Percentiles rank a stretch among this genome's conserved stretches.
phyloP scores from a whole-genome alignment of 1,284 basidiomycete species.

The Cryptococcus sp. region DNA sequence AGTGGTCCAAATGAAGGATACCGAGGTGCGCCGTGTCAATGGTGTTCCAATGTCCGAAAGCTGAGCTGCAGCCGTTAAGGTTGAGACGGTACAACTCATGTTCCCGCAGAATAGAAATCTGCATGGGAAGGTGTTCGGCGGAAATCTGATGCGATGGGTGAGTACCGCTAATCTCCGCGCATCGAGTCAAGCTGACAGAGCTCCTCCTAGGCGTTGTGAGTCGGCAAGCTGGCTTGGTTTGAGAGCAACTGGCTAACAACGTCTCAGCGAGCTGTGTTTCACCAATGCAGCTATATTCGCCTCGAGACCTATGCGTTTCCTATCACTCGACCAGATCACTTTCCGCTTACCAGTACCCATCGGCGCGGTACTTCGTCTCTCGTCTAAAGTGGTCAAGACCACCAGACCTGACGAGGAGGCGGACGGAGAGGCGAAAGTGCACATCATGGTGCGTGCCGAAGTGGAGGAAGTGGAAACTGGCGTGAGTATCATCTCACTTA shows the following conservation, averaged over 20 bases:
- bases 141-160: conserved; percentile 66
- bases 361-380: conserved; percentile 72
- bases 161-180: conserved; percentile 9
- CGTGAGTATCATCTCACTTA: conserved; percentile 48
- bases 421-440: conserved; percentile 55
- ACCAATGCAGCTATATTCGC: conserved; percentile 72
- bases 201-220: conserved; percentile 28
- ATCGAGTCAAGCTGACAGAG: neutral
- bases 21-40: conserved; percentile 31
- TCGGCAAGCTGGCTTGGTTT: neutral
- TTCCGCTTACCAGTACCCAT: conserved; percentile 80
- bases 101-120: conserved; percentile 83
- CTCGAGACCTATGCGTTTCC: conserved; percentile 66
- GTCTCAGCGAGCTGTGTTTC: conserved; percentile 65
- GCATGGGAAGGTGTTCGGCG: conserved; percentile 79
- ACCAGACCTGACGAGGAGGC: conserved; percentile 36
- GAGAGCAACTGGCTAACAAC: neutral
- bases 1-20: conserved; percentile 48
- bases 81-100: conserved; percentile 59
- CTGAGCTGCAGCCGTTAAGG: conserved; percentile 15
- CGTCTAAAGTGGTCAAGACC: conserved; percentile 61
- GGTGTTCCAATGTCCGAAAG: too few species aligned
- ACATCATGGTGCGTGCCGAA: conserved; percentile 72
- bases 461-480: conserved; percentile 74
- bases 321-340: conserved; percentile 74